Percentiles rank a stretch among this genome's conserved stretches.
Conservation (phyloP, 2,329 filamentous ascomycete species). For the Westerdykella aurantiaca region DNA sequence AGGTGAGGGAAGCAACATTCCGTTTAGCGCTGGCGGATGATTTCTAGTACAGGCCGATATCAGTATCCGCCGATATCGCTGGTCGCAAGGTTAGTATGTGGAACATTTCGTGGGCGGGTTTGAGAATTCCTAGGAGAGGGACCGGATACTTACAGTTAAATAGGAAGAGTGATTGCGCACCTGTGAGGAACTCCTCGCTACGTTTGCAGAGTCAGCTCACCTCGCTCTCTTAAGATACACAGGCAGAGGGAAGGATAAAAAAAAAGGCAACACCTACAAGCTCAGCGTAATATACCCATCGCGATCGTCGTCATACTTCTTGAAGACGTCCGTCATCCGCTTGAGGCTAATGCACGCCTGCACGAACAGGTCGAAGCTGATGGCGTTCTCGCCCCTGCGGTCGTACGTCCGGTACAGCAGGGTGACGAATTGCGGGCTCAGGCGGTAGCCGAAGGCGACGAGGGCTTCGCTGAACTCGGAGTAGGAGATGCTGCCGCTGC, state of each 20-base stretch:
- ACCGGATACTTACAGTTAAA: slow-evolving; percentile 38
- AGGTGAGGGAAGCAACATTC: no score
- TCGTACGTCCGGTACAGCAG: slow-evolving; percentile 87
- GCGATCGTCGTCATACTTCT: slow-evolving; percentile 95
- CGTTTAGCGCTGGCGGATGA: slow-evolving; percentile 34
- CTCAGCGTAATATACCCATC: slow-evolving; percentile 70
- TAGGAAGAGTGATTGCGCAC: slow-evolving; percentile 51
- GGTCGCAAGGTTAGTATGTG: not conserved
- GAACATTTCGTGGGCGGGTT: no score
- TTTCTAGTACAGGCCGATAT: slow-evolving; percentile 49
- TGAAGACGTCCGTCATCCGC: slow-evolving; percentile 98
- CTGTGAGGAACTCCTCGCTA: slow-evolving; percentile 50
- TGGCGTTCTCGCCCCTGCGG: slow-evolving; percentile 43
- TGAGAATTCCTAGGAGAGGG: not conserved
- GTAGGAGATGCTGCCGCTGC: slow-evolving; percentile 77
- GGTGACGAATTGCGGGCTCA: slow-evolving; percentile 76
- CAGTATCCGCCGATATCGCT: slow-evolving; percentile 45
- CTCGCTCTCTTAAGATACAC: no score
- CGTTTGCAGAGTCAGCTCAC: not conserved
- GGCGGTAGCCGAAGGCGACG: slow-evolving; percentile 83
- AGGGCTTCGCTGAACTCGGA: slow-evolving; percentile 86
- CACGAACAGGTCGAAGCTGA: slow-evolving; percentile 84
- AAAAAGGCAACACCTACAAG: slow-evolving; percentile 43
- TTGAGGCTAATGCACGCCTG: slow-evolving; percentile 96
- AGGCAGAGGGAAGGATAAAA: not conserved